Percentiles rank a stretch among this genome's conserved stretches.
Conservation (phyloP, 2,329 filamentous ascomycete species). For the Tolypocladium endophyticum region DNA sequence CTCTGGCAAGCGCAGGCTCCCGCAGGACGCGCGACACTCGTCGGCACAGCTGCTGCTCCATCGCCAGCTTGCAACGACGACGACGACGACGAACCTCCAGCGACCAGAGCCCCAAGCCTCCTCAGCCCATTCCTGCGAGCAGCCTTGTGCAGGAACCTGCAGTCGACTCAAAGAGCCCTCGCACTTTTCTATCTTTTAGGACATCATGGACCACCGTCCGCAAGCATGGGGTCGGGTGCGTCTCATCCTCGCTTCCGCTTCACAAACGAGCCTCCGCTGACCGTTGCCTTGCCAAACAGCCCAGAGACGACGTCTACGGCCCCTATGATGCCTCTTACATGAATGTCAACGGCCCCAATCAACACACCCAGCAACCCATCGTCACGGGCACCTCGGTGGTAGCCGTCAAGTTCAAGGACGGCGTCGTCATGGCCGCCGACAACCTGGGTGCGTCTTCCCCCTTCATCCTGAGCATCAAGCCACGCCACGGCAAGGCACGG, state of each 20-base stretch:
- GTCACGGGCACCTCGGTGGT: conserved; percentile 96
- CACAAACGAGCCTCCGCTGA: conserved; percentile 5
- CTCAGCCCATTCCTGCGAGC: not conserved
- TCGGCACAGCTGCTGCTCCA: conserved; percentile 8
- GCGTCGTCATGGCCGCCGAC: conserved; percentile 92
- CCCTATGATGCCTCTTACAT: conserved; percentile 84
- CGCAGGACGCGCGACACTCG: conserved; percentile 22
- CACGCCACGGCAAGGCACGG: not conserved
- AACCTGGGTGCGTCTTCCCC: conserved; percentile 62
- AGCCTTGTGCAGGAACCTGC: not conserved
- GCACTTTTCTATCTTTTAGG: not conserved
- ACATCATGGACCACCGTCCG: conserved; percentile 58
- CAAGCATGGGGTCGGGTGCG: conserved; percentile 64
- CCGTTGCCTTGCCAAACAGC: conserved; percentile 40
- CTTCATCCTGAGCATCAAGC: not conserved
- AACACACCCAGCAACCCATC: conserved; percentile 84
- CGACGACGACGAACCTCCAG: not conserved
- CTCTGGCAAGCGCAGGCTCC: conserved; percentile 21
- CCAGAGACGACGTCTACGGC: conserved; percentile 94
- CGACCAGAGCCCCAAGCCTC: not conserved
- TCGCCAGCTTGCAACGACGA: conserved; percentile 6
- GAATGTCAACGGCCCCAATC: conserved; percentile 57
- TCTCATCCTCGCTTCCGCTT: conserved; percentile 7
- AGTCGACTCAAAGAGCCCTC: not conserved
- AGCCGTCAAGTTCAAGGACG: conserved; percentile 90